Evolutionary conservation across 192 early-diverging fungal genomes (phyloP), one percentile per base, ranked within the genome.

Genomic region (Funneliformis geosporum): DNA sequence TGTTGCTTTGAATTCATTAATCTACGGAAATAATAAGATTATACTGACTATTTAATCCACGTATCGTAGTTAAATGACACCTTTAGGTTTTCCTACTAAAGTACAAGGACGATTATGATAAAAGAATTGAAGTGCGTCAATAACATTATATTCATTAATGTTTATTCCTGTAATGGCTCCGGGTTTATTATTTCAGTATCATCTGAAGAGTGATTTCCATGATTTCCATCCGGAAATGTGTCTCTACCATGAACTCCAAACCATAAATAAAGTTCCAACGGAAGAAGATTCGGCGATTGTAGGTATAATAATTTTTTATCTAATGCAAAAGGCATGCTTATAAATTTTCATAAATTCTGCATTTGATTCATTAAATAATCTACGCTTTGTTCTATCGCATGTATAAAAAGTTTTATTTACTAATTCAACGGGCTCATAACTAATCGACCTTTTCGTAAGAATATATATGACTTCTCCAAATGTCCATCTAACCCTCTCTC

Each of bases 311-410:
- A 16, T 68, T 39, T 21, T 68, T 68, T 68, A 18, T 68, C 16
- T 39, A 68, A 68, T 68, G 66, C 25, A 68, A 68, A 68, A n/a
- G 66, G n/a, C 42, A 40, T 68, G 11, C 66, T 42, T 68, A 5
- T 42, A 68, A 21, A 68, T 40, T 68, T 68, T 68, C 66, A 68
- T 68, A 40, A 68, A 68, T 40, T 68, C 66, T 1, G 14, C 66
- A 39, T 68, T 68, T 12, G 38, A 21, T 68, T 68, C 66, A 43
- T 68, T 68, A 40, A 40, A 68, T 40, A 39, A 40, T 68, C 66
- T 28, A 39, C 18, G 21, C 21, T 68, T 68, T 40, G n/a, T n/a
- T n/a, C n/a, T n/a, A n/a, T n/a, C n/a, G n/a, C n/a, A n/a, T n/a
- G n/a, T n/a, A n/a, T n/a, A n/a, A n/a, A n/a, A n/a, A n/a, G n/a